Conservation (phyloP, 2,329 filamentous ascomycete species). For the Neonectria neomacrospora region DNA sequence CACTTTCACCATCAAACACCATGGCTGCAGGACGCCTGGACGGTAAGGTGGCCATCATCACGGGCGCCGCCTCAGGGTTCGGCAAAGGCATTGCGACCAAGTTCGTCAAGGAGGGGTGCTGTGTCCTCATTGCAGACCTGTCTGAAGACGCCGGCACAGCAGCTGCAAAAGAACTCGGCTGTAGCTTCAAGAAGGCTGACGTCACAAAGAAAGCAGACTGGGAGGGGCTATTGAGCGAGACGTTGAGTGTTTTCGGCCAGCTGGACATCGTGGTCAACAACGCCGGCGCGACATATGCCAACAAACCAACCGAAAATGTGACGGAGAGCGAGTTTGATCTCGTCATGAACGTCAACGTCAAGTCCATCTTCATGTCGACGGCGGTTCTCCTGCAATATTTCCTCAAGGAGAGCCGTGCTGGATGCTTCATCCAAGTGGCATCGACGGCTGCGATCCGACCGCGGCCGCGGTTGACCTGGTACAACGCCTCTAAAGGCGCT, state of each 20-base stretch:
- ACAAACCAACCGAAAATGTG: constrained; percentile 72
- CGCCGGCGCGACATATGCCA: constrained; percentile 67
- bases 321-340: constrained; percentile 74
- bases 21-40: constrained; percentile 50
- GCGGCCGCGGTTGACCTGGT: constrained; percentile 73
- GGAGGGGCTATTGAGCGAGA: constrained; percentile 59
- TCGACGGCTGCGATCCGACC: constrained; percentile 71
- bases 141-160: constrained; percentile 62
- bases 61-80: constrained; percentile 71
- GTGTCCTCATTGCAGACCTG: constrained; percentile 72
- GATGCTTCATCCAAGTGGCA: constrained; percentile 73
- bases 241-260: constrained; percentile 59
- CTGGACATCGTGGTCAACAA: constrained; percentile 72
- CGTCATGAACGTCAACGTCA: constrained; percentile 76
- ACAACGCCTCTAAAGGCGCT: constrained; percentile 75
- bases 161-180: constrained; percentile 58
- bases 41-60: constrained; percentile 57
- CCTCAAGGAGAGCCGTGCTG: constrained; percentile 65
- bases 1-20: not conserved
- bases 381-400: constrained; percentile 70
- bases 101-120: constrained; percentile 68
- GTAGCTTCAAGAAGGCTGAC: constrained; percentile 57
- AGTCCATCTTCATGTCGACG: constrained; percentile 71
- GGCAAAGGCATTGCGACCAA: constrained; percentile 70
- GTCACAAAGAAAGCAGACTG: constrained; percentile 65